Conservation (phyloP, 352 stramenopile species). For the Thraustochytrium striatum region DNA sequence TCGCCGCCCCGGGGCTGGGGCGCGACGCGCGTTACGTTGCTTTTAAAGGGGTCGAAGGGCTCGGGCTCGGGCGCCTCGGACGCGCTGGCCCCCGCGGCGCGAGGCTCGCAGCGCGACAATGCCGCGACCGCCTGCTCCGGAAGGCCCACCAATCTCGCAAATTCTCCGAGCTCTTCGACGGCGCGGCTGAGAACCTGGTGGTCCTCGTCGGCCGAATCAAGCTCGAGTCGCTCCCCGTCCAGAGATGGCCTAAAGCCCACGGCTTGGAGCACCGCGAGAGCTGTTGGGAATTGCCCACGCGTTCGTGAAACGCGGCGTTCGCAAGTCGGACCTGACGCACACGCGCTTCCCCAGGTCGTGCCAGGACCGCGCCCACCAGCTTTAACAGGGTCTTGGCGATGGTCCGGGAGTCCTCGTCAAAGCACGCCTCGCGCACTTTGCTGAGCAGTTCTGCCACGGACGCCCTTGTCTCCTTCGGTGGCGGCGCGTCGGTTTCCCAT, state of each 20-base stretch:
- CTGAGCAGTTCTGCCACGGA: not conserved
- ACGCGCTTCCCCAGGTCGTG: not conserved
- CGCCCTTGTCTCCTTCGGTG: not conserved
- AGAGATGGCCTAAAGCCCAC: slow-evolving; percentile 3
- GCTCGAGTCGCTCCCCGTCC: not conserved
- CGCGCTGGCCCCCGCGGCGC: not conserved
- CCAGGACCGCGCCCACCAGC: not conserved
- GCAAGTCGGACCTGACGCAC: not conserved
- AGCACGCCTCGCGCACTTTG: slow-evolving; percentile 13
- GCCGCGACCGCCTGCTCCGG: not conserved
- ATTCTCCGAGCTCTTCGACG: not conserved
- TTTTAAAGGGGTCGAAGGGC: slow-evolving; percentile 34
- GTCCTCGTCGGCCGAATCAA: not conserved
- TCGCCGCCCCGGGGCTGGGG: slow-evolving; percentile 8
- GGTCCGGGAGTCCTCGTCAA: slow-evolving; percentile 17
- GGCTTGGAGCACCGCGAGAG: not conserved
- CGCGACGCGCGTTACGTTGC: slow-evolving; percentile 8
- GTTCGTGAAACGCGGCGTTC: slow-evolving; percentile 24
- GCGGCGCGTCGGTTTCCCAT: too few relatives aligned
- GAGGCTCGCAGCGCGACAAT: not conserved
- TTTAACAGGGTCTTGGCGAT: slow-evolving; percentile 27
- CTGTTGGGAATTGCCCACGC: not conserved
- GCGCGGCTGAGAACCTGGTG: not conserved
- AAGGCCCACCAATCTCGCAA: not conserved
- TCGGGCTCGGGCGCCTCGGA: not conserved